phyloP scores from a whole-genome alignment of 1,284 basidiomycete genomes.

The Ceratobasidium sp. region DNA sequence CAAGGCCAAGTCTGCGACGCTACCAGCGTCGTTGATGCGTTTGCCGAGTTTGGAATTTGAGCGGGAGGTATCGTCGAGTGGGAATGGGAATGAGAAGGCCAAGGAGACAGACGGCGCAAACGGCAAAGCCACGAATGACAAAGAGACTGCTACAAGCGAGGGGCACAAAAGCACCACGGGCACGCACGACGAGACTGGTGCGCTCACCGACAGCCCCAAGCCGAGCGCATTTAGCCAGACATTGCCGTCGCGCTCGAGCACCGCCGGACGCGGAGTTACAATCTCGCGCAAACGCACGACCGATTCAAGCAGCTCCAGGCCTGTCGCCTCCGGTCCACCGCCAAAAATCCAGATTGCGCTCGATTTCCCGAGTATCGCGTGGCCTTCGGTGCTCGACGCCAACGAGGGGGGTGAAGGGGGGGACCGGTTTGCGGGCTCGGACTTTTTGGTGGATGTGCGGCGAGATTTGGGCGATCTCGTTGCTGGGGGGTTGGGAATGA shows the following conservation, averaged over 20 bases:
- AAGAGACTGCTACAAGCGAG: slow-evolving; percentile 1
- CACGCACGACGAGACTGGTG: slow-evolving; percentile 15
- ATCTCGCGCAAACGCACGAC: slow-evolving; percentile 24
- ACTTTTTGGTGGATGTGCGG: slow-evolving; percentile 35
- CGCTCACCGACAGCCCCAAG: slow-evolving; percentile 11
- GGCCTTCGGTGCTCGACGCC: slow-evolving; percentile 17
- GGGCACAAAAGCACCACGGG: background rate
- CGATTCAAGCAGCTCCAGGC: slow-evolving; percentile 9
- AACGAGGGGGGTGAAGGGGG: background rate
- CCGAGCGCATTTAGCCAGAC: slow-evolving; percentile 16
- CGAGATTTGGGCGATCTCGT: slow-evolving; percentile 29
- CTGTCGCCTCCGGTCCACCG: slow-evolving; percentile 8
- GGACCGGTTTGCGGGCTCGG: slow-evolving; percentile 28
- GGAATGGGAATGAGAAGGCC: background rate
- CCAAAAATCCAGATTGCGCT: slow-evolving; percentile 37
- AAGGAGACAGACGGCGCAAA: background rate
- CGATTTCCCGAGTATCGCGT: slow-evolving; percentile 39
- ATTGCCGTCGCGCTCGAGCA: slow-evolving; percentile 26
- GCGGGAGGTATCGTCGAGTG: background rate
- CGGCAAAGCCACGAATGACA: slow-evolving; percentile 2
- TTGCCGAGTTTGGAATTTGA: slow-evolving; percentile 40
- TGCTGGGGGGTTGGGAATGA: slow-evolving; percentile 18
- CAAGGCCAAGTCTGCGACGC: slow-evolving; percentile 28
- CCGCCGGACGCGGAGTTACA: slow-evolving; percentile 1
- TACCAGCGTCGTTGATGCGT: slow-evolving; percentile 23